Evolutionary conservation across 768 basidiomycete genomes (phyloP).

Genomic region (Boletus coccyginus): DNA sequence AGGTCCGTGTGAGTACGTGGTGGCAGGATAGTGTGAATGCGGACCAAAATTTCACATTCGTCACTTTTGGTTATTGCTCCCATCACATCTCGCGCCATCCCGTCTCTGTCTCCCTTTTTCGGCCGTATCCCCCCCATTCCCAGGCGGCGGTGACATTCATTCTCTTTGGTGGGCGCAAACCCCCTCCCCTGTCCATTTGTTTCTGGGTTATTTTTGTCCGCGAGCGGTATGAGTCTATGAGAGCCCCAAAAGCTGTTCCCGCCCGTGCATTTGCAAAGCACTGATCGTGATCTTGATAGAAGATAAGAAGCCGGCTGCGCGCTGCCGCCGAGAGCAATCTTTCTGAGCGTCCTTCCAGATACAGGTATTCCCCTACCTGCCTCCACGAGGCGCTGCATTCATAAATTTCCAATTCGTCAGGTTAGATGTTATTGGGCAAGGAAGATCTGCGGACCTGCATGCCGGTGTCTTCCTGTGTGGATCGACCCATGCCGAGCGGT

Average conservation of each 20-base stretch:
- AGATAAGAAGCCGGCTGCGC: neutral
- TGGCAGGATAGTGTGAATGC: neutral
- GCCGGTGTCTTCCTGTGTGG: neutral
- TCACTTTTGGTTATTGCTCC: neutral
- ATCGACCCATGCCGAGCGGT: neutral
- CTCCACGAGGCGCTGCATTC: neutral
- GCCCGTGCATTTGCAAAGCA: neutral
- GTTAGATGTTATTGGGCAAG: neutral
- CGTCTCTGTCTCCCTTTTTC: constrained; percentile 2
- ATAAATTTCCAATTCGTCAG: neutral
- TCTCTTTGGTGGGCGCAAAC: neutral
- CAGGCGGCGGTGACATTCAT: neutral
- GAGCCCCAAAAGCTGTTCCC: neutral
- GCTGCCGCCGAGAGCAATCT: neutral
- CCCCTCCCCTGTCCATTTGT: neutral
- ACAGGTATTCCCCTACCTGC: neutral
- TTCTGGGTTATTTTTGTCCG: neutral
- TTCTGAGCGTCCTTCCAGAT: neutral
- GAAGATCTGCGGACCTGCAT: neutral
- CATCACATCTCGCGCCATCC: neutral
- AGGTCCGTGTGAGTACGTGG: constrained; percentile 2
- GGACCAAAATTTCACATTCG: neutral
- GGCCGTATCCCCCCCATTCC: constrained; percentile 1
- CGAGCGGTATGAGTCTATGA: neutral
- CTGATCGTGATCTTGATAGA: neutral